Evolutionary conservation across 225 moss, liverwort and hornwort species (phyloP).

Genomic region (Marchantia paleacea): DNA sequence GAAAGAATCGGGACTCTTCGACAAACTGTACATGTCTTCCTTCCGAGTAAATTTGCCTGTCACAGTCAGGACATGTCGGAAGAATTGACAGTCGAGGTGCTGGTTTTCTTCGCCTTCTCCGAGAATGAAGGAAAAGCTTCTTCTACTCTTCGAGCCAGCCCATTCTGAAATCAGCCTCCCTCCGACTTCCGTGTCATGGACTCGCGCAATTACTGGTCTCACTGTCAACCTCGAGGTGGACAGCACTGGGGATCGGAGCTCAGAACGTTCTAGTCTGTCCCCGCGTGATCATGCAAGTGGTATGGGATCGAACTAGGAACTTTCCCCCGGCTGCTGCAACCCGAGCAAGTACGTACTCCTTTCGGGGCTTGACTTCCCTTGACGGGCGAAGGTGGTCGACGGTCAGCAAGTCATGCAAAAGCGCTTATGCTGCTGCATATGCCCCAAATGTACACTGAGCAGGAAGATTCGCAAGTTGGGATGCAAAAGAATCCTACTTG

Average conservation of each 20-base stretch:
- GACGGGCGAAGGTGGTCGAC: no score
- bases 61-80: background rate
- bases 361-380: no score
- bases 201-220: background rate
- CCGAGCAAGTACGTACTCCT: no score
- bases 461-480: no score
- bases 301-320: no score
- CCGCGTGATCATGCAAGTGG: background rate
- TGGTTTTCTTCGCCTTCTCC: background rate
- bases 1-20: no score
- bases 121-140: background rate
- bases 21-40: background rate
- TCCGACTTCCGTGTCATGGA: background rate
- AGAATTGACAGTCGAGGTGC: background rate
- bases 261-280: background rate
- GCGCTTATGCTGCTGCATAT: no score
- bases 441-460: no score
- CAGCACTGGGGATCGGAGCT: background rate
- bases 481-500: no score
- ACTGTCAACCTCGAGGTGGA: background rate
- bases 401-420: no score
- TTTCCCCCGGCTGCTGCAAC: no score
- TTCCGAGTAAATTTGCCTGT: background rate
- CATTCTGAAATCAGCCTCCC: background rate
- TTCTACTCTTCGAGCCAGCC: background rate